Evolutionary conservation across 2,329 filamentous ascomycete genomes (phyloP).

Genomic region (Colletotrichum cereale): DNA sequence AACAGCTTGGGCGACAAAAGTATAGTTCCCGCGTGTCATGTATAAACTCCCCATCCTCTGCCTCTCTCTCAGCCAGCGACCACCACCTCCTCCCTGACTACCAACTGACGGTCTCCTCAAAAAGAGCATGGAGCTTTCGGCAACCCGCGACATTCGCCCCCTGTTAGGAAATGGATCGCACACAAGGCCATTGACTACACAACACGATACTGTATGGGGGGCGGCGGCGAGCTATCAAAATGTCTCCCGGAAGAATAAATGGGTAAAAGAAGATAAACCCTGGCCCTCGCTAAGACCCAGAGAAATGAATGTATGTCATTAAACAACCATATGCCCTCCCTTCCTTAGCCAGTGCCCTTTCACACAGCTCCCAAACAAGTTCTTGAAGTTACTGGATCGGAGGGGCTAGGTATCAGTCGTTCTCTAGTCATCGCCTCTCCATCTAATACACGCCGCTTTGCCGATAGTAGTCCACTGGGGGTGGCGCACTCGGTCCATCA

Average conservation of each 20-base stretch:
- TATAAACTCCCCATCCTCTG: background rate
- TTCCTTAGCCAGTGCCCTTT: background rate
- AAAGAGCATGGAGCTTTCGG: conserved; percentile 8
- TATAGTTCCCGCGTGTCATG: conserved; percentile 11
- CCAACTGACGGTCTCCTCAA: background rate
- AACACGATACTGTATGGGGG: background rate
- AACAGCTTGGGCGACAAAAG: background rate
- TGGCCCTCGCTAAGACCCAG: background rate
- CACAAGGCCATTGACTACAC: background rate
- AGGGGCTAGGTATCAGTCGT: background rate
- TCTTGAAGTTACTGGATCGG: no score
- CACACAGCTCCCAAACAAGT: background rate
- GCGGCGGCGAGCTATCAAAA: background rate
- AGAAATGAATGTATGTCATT: conserved; percentile 23
- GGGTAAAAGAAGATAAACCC: background rate
- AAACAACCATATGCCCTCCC: conserved; percentile 4
- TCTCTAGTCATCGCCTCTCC: background rate
- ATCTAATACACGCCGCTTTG: conserved; percentile 52
- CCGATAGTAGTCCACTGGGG: conserved; percentile 69
- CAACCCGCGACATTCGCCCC: background rate
- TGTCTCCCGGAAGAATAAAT: background rate
- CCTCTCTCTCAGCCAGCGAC: background rate
- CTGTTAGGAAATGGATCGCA: background rate
- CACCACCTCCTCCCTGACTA: background rate
- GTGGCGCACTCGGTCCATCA: conserved; percentile 62